Base-by-base conservation (phyloP, 2,329 filamentous ascomycete genomes). In the Alternaria consortialis region DNA sequence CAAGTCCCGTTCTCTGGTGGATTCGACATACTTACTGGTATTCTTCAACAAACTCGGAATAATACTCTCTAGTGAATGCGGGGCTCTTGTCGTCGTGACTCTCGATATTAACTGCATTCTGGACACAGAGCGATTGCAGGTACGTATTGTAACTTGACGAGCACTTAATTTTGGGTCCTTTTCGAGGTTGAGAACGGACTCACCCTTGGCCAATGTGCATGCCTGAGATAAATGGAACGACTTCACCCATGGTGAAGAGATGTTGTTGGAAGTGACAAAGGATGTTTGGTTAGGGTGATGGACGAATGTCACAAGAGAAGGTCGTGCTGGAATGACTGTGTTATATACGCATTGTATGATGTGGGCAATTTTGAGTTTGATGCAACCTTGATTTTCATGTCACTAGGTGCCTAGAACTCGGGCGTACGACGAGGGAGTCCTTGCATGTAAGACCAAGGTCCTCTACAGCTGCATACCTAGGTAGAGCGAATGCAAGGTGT, bases 151-250 rank as follows among this genome's bases (percentile, higher is more conserved):
- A 50, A n/a, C 47, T 50, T 50, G 17, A 2, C 15, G 5, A n/a
- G 8, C 4, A n/a, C 17, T 50, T 11, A 50, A 32, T 37, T 3
- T 0, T 0, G 3, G 20, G 1, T 13, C 20, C 7, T 0, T 5
- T 27, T 37, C 2, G 5, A 12, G 11, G 1, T 13, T 7, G 15
- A 15, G 27, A 13, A 12, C 2, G 5, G 3, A 6, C 32, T 27
- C 1, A 50, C 47, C 47, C 47, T 37, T 50, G 47, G 32, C 47
- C 47, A 4, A 11, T 32, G n/a, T 37, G 47, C 47, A 50, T 50
- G 47, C 47, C 47, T 27, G 47, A 13, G 5, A 25, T 34, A 12
- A 12, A 50, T 2, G 47, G 47, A 50, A 50, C 47, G 1, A 50
- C 47, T 15, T 50, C 47, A 0, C 17, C 20, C 47, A 50, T 50